A percentile compares a stretch with the other conserved stretches of the same genome.
Conservation (phyloP, 2,329 filamentous ascomycete species). For the Fusarium siculi region DNA sequence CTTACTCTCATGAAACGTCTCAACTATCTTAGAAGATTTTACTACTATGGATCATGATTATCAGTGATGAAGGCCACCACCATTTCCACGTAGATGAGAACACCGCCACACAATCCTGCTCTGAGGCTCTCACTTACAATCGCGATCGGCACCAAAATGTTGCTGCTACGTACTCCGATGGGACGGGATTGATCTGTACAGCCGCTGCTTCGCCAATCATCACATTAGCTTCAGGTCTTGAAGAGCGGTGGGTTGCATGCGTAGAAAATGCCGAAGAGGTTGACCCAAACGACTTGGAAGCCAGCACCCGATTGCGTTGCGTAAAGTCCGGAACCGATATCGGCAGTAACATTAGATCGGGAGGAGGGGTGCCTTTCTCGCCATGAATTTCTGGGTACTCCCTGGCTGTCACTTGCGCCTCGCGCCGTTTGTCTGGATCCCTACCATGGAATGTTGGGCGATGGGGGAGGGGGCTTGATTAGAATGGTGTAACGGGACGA, state of each 20-base stretch:
- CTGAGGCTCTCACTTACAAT: not conserved
- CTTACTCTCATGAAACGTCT: not conserved
- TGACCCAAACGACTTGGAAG: not conserved
- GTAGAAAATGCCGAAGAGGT: no score
- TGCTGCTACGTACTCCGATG: not conserved
- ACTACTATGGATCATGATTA: fast-evolving
- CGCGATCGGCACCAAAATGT: not conserved
- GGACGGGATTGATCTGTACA: not conserved
- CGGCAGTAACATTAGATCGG: no score
- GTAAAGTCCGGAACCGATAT: not conserved
- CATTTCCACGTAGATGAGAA: not conserved
- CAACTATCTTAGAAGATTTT: fast-evolving
- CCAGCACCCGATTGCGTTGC: not conserved
- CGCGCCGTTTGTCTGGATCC: not conserved
- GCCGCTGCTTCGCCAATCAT: not conserved
- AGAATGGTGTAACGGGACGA: not conserved
- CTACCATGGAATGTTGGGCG: not conserved
- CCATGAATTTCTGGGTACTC: no score
- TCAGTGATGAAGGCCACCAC: fast-evolving
- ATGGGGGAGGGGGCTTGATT: not conserved
- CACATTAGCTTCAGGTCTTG: fast-evolving
- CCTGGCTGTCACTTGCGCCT: not conserved
- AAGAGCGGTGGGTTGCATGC: not conserved
- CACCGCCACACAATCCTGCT: fast-evolving
- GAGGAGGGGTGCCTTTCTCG: not conserved